Evolutionary conservation across 2,329 filamentous ascomycete species (phyloP).

Genomic region (Pseudocercospora cruenta): DNA sequence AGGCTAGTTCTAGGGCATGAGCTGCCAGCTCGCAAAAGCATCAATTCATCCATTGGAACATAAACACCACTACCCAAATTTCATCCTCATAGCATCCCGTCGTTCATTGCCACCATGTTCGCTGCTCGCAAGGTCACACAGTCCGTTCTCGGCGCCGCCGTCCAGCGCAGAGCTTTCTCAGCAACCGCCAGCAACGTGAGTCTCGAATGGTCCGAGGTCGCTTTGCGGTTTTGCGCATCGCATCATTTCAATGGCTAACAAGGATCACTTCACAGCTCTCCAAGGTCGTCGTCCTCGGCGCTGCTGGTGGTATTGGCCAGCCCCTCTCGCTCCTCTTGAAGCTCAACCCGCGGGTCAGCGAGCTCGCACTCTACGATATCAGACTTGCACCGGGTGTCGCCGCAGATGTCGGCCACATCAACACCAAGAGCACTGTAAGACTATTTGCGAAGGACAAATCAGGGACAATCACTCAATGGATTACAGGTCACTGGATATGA

Average conservation of each 20-base stretch:
- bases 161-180: slow-evolving; percentile 58
- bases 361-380: slow-evolving; percentile 98
- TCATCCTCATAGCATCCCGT: slow-evolving; percentile 2
- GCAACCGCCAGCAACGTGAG: slow-evolving; percentile 56
- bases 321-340: slow-evolving; percentile 97
- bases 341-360: slow-evolving; percentile 92
- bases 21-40: neutral
- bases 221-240: neutral
- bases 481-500: slow-evolving; percentile 81
- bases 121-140: slow-evolving; percentile 55
- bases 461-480: slow-evolving; percentile 22
- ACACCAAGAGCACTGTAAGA: slow-evolving; percentile 82
- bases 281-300: slow-evolving; percentile 97
- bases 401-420: slow-evolving; percentile 97
- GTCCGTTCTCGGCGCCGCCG: slow-evolving; percentile 49
- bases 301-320: slow-evolving; percentile 96
- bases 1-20: neutral
- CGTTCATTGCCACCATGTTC: slow-evolving; percentile 66
- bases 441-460: neutral
- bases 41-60: neutral
- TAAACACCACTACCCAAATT: neutral
- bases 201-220: slow-evolving; percentile 13
- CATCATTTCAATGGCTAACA: neutral
- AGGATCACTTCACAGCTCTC: slow-evolving; percentile 67
- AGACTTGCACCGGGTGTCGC: slow-evolving; percentile 93